A percentile compares a stretch with the other conserved stretches of the same genome.
Evolutionary conservation across 768 basidiomycete genomes (phyloP).

Genomic region (Leccinum broughii): DNA sequence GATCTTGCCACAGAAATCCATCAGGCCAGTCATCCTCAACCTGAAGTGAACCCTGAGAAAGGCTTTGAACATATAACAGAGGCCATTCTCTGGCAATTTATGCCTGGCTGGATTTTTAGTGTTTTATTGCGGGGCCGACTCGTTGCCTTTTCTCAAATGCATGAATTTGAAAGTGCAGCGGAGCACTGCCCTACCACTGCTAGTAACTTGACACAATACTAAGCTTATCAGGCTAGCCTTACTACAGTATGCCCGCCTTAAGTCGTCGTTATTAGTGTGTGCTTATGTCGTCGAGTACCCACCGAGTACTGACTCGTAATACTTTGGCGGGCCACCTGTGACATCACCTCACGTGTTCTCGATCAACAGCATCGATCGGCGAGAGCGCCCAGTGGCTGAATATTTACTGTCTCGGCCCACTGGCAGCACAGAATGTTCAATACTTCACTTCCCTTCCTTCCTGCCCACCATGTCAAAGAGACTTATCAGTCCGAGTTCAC

Average conservation of each 20-base stretch:
- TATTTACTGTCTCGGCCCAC: neutral
- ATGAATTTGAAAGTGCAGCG: too few species aligned
- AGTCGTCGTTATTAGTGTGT: neutral
- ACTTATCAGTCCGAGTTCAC: slow-evolving; percentile 17
- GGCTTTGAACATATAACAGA: neutral
- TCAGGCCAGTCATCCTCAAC: neutral
- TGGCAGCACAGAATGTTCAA: neutral
- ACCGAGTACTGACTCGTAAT: neutral
- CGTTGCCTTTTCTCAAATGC: too few species aligned
- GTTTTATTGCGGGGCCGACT: too few species aligned
- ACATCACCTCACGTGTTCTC: slow-evolving; percentile 24
- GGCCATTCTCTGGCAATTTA: neutral
- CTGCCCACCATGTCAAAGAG: slow-evolving; percentile 28
- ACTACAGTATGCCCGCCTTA: neutral
- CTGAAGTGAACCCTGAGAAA: neutral
- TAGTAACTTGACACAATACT: too few species aligned
- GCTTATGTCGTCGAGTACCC: neutral
- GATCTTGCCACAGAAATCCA: neutral
- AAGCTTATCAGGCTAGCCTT: too few species aligned
- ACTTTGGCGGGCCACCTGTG: slow-evolving; percentile 3
- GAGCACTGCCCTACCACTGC: too few species aligned
- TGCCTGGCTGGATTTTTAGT: too few species aligned
- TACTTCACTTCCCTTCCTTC: neutral
- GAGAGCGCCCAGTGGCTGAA: neutral
- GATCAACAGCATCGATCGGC: slow-evolving; percentile 17